Base-by-base conservation (phyloP, 495 filamentous ascomycete species). In the Stereocaulon alpinum region DNA sequence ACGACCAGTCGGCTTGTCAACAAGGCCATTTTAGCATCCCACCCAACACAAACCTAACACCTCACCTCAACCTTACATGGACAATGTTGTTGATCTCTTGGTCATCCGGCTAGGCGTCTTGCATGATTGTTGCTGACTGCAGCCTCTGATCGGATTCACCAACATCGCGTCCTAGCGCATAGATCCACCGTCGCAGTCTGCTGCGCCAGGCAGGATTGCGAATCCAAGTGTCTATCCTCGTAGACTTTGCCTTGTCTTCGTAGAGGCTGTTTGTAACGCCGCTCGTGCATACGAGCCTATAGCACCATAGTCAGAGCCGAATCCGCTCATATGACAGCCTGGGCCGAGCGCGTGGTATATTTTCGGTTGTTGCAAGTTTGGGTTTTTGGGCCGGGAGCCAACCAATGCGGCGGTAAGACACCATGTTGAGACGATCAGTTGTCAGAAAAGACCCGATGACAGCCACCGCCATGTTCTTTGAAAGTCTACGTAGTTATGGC, bases 131-230 rank as follows among this genome's bases (percentile, higher is more conserved):
- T 20, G 30, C 29, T 22, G 20, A 55, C 18, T 55, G 51, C 37
- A 41, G 32, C 40, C 32, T 40, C 51, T 40, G 4, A 40, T 22
- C n/a, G 32, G 51, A 37, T 55, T 10, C 32, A 24, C 51, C 51
- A 40, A 55, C 51, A 30, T 24, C 18, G 9, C 14, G 40, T 37
- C 17, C 51, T 55, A 55, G 51, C 51, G 51, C 37, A 40, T 55
- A 37, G 51, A 55, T 55, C 49, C 57, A 34, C 47, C 34, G 40
- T 40, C 49, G 47, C 45, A 34, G 34, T 53, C 12, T 59, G 57
- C 57, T 59, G 57, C 57, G 57, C 48, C 57, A 59, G 57, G 57
- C 15, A 59, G 57, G 48, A 59, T 59, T 59, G 42, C 42, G 24
- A 59, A 52, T 59, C n/a, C 7, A 7, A 37, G 5, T 56, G 54